Evolutionary conservation across 176 grass and related monocot species (phyloP), one percentile per base, ranked within the genome.

Genomic region (Sorghum bicolor): DNA sequence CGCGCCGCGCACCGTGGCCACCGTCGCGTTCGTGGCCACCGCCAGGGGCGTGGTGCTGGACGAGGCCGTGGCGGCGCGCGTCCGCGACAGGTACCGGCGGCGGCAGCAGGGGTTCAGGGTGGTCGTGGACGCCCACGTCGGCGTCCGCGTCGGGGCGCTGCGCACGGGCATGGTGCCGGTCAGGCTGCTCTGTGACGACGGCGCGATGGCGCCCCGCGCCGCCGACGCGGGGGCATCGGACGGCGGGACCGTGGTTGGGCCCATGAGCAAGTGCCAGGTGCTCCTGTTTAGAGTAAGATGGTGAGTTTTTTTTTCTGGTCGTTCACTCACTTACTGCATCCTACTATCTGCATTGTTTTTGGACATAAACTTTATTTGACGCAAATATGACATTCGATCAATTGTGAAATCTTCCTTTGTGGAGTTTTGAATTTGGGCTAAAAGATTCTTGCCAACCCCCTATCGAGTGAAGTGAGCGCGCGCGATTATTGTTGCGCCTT

Each of bases 201-300:
- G 92, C 85, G 76, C 57, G n/a, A 86, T 90, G 92, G 89, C 87
- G 85, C 66, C 78, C n/a, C 81, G 80, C 79, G 72, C 58, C 36
- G 88, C 37, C 6, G 81, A n/a, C 13, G 58, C 34, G 34, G 34
- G 34, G 5, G 48, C 39, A 43, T 40, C 41, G 44, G 85, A 37
- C 7, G 73, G 45, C 15, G 84, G 53, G 12, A 64, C 41, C 15
- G 52, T 2, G 7, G 52, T 52, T 12, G 78, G 61, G 55, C 61
- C 72, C 29, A 93, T 91, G 82, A 88, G 81, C 79, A 92, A 84
- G 55, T 98, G 96, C 48, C 92, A 90, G 70, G 67, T 92, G 71
- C 91, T 88, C 89, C 80, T 94, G 43, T 70, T 98, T 55, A 95
- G 83, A 92, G 50, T 90, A 65, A 75, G 77, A 97, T 97, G 94